Base-by-base conservation (phyloP, 148 eudicot species). In the Fagopyrum tataricum region DNA sequence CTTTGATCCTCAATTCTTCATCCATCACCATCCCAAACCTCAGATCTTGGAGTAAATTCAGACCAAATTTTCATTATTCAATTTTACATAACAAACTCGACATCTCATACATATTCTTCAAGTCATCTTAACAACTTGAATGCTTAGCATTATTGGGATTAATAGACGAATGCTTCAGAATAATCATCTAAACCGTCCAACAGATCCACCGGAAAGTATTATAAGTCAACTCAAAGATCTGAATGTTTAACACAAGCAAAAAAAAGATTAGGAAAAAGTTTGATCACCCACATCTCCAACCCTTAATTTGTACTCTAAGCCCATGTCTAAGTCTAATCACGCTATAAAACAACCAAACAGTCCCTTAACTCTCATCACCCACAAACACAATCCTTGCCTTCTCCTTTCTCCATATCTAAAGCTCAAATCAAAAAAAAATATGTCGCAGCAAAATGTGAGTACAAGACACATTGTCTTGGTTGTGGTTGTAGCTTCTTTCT, bases 401-500 rank as follows among this genome's bases (percentile, higher is more conserved):
- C 49, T 8, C 9, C 10, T 46, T 46, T 46, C 49, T 46, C 13
- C 49, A 8, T 13, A 11, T 31, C 68, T 12, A 3, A 62, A 14
- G 14, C 42, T 5, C 18, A 9, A 56, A n/a, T 4, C n/a, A n/a
- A 4, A 62, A 64, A 37, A 37, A n/a, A n/a, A n/a, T n/a, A 64
- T 64, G 69, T n/a, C 15, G 6, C 69, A 64, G 17, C 20, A 37
- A 37, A 64, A 4, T 26, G 18, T 62, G 0, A 31, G 10, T 2
- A 26, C 67, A 62, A 31, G 6, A 4, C 37, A 4, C 10, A 13
- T 15, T 18, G 31, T 39, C 26, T 8, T 41, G 18, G 12, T 17
- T 64, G 20, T 64, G 0, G 52, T 47, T 14, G 31, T 78, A 37
- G 44, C 71, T 9, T 61, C 80, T 74, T 31, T 81, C 4, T 62